Conservation (phyloP, 331 rosid genomes). For the Rhamnella rubrinervis region DNA sequence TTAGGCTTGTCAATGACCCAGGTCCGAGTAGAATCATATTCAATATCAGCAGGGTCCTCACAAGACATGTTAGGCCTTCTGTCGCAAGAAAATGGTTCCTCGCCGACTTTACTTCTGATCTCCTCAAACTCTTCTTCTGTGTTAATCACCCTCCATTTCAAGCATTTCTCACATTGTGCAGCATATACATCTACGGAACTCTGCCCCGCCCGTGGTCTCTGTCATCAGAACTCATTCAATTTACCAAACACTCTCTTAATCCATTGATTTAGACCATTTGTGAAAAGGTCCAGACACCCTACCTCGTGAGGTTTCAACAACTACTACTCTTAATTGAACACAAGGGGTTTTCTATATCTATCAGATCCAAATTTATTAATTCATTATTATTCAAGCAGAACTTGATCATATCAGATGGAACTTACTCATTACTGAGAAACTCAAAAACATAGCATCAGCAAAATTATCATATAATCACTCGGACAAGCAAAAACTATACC, state of each 20-base stretch:
- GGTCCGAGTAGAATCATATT: slow-evolving; percentile 61
- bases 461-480: background rate
- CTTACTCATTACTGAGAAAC: background rate
- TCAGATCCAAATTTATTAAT: no score
- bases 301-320: no score
- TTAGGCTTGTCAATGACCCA: slow-evolving; percentile 93
- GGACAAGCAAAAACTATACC: background rate
- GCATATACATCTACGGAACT: slow-evolving; percentile 66
- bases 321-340: no score
- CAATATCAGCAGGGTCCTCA: slow-evolving; percentile 67
- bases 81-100: slow-evolving; percentile 64
- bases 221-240: slow-evolving; percentile 30
- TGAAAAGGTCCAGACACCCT: background rate
- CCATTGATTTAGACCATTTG: background rate
- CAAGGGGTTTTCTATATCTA: no score
- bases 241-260: slow-evolving; percentile 1
- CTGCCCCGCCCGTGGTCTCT: slow-evolving; percentile 31
- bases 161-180: slow-evolving; percentile 67
- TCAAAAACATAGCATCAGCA: background rate
- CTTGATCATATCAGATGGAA: no score
- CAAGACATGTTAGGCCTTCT: slow-evolving; percentile 51
- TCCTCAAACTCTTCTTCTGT: slow-evolving; percentile 80
- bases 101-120: slow-evolving; percentile 44
- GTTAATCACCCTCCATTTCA: slow-evolving; percentile 80
- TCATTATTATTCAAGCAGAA: no score